A percentile compares a stretch with the other conserved stretches of the same genome.
Evolutionary conservation across 2,329 filamentous ascomycete species (phyloP).

Genomic region (Cladosporium velox): DNA sequence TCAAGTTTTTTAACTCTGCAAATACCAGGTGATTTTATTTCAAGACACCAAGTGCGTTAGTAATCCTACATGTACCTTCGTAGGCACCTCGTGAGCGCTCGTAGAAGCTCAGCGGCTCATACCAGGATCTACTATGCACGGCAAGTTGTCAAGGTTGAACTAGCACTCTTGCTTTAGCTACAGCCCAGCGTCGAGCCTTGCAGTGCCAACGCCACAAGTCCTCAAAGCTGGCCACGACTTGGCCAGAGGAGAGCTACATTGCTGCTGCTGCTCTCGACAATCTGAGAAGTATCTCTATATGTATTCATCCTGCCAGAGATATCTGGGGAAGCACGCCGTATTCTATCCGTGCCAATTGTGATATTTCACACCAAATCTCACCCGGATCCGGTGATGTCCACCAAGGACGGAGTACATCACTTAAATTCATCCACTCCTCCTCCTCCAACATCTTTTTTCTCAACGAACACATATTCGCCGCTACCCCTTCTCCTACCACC

Average conservation of each 20-base stretch:
- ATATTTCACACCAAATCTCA: background rate
- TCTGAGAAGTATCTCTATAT: background rate
- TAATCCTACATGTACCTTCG: background rate
- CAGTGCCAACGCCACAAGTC: background rate
- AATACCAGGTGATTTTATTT: background rate
- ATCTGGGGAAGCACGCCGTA: background rate
- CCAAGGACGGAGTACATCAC: background rate
- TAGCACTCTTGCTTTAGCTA: background rate
- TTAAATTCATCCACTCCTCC: background rate
- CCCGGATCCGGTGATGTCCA: background rate
- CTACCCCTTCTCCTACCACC: slow-evolving; percentile 24
- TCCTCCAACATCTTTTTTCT: slow-evolving; percentile 13
- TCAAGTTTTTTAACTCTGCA: background rate
- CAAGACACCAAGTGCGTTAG: background rate
- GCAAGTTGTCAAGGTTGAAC: background rate
- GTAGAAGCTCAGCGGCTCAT: background rate
- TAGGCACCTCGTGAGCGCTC: background rate
- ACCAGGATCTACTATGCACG: background rate
- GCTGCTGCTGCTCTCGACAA: background rate
- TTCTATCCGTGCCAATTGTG: background rate
- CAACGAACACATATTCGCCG: slow-evolving; percentile 27
- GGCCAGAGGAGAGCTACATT: background rate
- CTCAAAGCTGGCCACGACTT: too few species aligned
- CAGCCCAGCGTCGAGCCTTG: background rate
- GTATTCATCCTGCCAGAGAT: background rate